Evolutionary conservation across 148 eudicot genomes (phyloP).

Genomic region (Camellia lanceoleosa): DNA sequence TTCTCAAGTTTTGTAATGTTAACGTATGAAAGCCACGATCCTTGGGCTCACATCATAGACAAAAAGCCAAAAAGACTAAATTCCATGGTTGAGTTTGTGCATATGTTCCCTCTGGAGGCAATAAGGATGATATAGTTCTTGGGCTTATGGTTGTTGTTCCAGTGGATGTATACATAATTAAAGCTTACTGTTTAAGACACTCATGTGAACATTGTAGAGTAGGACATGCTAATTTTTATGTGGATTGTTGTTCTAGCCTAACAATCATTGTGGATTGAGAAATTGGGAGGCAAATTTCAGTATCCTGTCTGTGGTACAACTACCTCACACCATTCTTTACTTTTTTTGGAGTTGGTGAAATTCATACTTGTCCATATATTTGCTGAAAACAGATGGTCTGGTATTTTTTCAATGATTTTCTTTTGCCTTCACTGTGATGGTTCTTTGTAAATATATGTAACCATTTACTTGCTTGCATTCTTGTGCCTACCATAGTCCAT

Average conservation of each 20-base stretch:
- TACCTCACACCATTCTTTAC: neutral
- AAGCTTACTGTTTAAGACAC: neutral
- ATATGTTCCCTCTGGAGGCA: too few relatives aligned
- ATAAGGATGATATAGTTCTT: neutral
- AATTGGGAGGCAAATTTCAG: neutral
- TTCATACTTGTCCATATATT: neutral
- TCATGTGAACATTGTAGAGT: neutral
- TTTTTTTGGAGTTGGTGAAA: neutral
- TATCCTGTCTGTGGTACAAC: neutral
- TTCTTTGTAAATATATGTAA: neutral
- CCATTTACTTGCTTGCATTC: neutral
- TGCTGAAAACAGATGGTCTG: neutral
- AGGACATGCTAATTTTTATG: neutral
- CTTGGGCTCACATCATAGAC: too few relatives aligned
- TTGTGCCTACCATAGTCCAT: neutral
- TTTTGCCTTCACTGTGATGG: neutral
- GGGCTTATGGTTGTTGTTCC: neutral
- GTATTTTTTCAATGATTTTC: too few relatives aligned
- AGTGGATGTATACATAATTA: neutral
- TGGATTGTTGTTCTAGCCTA: neutral
- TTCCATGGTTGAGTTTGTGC: too few relatives aligned
- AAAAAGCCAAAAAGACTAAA: too few relatives aligned
- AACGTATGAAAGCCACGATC: too few relatives aligned
- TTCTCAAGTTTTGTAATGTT: too few relatives aligned
- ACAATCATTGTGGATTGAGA: neutral